These are phyloP conservation scores for Casuarina equisetifolia DNA, from an alignment of 306 rosid genomes.

Conservation along the genomic window DNA sequence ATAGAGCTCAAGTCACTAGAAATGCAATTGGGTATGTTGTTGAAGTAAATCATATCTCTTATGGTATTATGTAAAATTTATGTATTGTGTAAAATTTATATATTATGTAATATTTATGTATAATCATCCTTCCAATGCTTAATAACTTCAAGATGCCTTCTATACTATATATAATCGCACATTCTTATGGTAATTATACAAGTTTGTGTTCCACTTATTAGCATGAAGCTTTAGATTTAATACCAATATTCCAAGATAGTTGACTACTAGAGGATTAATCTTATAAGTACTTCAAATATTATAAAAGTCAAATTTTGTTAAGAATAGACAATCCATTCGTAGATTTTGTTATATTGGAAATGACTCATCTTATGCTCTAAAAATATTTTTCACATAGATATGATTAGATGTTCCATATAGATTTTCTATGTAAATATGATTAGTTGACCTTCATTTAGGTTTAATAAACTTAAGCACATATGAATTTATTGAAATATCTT, in stretches of 20 bases:
- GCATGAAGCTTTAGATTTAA: background rate
- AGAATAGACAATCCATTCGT: background rate
- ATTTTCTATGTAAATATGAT: no score
- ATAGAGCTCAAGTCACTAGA: conserved; percentile 94
- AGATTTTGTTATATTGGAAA: background rate
- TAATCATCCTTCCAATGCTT: background rate
- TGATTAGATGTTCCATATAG: no score
- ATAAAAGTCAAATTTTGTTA: background rate
- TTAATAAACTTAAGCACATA: no score
- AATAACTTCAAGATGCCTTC: background rate
- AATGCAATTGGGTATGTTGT: conserved; percentile 86
- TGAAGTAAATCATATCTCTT: conserved; percentile 87
- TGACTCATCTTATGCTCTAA: no score
- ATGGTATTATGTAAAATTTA: conserved; percentile 36
- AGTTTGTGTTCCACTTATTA: background rate
- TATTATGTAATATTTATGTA: background rate
- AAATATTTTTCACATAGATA: no score
- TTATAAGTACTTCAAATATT: background rate
- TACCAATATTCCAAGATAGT: background rate
- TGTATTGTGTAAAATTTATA: background rate
- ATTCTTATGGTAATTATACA: no score
- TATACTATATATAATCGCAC: background rate
- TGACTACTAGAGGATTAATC: background rate
- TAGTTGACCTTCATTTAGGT: no score
- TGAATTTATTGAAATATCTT: no score